Evolutionary conservation across 108 stramenopile species (phyloP).

Genomic region (Fragilaria crotonensis): DNA sequence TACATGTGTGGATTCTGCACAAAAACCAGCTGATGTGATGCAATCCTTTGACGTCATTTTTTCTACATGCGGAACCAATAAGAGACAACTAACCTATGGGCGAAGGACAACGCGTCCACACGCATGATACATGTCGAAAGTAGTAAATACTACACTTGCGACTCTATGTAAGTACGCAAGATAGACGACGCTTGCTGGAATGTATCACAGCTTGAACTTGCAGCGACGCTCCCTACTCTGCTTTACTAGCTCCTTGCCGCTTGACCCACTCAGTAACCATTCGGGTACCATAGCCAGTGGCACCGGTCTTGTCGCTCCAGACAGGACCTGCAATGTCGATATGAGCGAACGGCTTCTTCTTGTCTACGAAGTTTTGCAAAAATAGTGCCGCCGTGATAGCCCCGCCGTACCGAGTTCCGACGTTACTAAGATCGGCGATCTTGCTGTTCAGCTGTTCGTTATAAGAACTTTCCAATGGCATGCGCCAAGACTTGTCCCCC

Average conservation of each 20-base stretch:
- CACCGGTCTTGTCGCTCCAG: constrained; percentile 82
- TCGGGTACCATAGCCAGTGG: constrained; percentile 93
- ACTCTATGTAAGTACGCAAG: neutral
- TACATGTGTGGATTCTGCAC: too few species aligned
- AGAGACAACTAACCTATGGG: neutral
- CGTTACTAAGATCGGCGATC: constrained; percentile 82
- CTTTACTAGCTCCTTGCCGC: constrained; percentile 39
- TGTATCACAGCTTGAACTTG: neutral
- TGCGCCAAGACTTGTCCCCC: constrained; percentile 89
- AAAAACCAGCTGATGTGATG: too few species aligned
- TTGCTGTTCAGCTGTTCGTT: constrained; percentile 77
- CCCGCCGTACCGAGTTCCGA: constrained; percentile 74
- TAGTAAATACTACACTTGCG: neutral
- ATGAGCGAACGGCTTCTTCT: constrained; percentile 84
- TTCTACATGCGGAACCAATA: too few species aligned
- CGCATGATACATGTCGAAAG: neutral
- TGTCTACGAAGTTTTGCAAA: constrained; percentile 83
- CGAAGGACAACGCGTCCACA: neutral
- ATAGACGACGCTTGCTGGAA: neutral
- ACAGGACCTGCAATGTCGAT: constrained; percentile 93
- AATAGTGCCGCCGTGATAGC: constrained; percentile 88
- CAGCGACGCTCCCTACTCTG: neutral
- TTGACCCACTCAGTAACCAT: constrained; percentile 83
- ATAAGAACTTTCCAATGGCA: constrained; percentile 79
- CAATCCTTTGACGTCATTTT: too few species aligned